Percentiles rank a stretch among this genome's conserved stretches.
phyloP scores from a whole-genome alignment of 148 eudicot genomes.

The Chenopodium album region DNA sequence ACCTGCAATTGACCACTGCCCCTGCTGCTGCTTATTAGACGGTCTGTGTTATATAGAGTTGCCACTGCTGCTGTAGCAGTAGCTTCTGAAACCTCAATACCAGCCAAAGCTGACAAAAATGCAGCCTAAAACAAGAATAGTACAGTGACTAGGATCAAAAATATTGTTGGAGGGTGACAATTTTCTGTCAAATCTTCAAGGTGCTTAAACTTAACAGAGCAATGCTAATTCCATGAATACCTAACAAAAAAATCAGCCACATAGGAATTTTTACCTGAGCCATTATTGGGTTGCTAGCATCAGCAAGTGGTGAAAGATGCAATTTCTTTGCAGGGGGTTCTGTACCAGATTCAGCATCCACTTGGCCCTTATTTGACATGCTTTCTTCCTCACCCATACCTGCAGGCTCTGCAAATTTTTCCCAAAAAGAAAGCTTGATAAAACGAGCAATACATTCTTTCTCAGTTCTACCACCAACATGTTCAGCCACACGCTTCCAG shows the following conservation, averaged over 20 bases:
- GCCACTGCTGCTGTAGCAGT: conserved; percentile 82
- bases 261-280: conserved; percentile 61
- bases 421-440: conserved; percentile 91
- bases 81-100: conserved; percentile 79
- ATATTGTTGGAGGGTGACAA: background rate
- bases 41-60: conserved; percentile 46
- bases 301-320: conserved; percentile 81
- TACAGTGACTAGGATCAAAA: background rate
- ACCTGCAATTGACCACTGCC: conserved; percentile 29
- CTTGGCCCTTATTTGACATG: conserved; percentile 35
- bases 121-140: conserved; percentile 61
- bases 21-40: conserved; percentile 34
- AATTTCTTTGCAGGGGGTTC: conserved; percentile 53
- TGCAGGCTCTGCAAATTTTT: conserved; percentile 68
- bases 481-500: conserved; percentile 85
- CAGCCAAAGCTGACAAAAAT: conserved; percentile 88
- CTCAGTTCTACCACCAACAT: conserved; percentile 79
- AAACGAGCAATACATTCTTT: conserved; percentile 84
- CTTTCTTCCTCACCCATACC: conserved; percentile 44
- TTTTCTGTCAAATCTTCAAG: background rate
- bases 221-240: background rate
- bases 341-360: conserved; percentile 31
- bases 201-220: background rate
- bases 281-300: conserved; percentile 96
- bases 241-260: background rate